Percentiles rank a stretch among this genome's conserved stretches.
Evolutionary conservation across 2,329 filamentous ascomycete species (phyloP).

Genomic region (Phaeosphaeria sp.): DNA sequence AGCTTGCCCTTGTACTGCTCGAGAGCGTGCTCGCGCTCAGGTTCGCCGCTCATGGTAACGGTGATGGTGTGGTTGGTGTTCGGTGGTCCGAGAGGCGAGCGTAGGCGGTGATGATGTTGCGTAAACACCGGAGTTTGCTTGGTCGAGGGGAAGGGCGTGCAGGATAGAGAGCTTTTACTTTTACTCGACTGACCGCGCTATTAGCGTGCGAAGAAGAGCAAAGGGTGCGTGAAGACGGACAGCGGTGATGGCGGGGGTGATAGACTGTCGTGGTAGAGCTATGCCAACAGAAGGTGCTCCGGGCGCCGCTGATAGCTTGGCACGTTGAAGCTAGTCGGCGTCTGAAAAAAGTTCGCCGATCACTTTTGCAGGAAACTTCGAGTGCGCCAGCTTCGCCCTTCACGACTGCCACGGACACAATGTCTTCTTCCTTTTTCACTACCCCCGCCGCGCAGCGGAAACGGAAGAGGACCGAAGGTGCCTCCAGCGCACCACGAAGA

Average conservation of each 20-base stretch:
- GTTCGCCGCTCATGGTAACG: constrained; percentile 51
- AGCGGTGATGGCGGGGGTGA: constrained; percentile 8
- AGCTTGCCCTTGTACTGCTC: constrained; percentile 61
- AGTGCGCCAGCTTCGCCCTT: constrained; percentile 12
- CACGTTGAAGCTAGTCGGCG: constrained; percentile 28
- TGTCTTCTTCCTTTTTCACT: constrained; percentile 95
- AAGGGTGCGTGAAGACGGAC: not conserved
- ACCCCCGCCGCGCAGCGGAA: constrained; percentile 86
- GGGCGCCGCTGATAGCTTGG: constrained; percentile 1
- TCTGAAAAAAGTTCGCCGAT: constrained; percentile 41
- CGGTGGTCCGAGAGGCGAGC: constrained; percentile 21
- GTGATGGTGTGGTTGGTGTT: constrained; percentile 14
- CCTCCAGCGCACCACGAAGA: constrained; percentile 66
- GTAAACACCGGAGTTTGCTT: constrained; percentile 25
- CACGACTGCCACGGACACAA: constrained; percentile 18
- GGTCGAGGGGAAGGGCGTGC: not conserved
- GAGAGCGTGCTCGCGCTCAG: constrained; percentile 60
- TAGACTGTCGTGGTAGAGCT: constrained; percentile 31
- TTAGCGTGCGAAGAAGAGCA: not conserved
- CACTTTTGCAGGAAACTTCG: constrained; percentile 21
- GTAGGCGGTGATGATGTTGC: constrained; percentile 18
- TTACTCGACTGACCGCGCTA: not conserved
- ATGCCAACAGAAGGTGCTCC: constrained; percentile 3
- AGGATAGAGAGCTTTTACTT: not conserved
- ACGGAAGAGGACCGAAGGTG: constrained; percentile 70